Base-by-base conservation (phyloP, 2,329 filamentous ascomycete species). In the Sporothrix brasiliensis region DNA sequence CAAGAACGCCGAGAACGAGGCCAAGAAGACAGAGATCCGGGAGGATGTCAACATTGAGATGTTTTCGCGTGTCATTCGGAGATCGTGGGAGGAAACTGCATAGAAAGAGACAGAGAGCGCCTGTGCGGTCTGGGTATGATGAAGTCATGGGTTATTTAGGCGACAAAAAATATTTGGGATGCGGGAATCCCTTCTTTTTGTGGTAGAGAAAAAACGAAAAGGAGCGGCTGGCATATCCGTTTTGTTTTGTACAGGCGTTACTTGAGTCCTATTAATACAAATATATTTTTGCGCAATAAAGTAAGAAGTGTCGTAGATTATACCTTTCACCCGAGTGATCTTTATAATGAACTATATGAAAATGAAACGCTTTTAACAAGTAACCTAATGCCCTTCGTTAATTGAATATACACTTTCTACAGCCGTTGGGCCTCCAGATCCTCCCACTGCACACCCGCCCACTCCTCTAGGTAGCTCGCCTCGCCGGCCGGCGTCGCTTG, bases 381-480 rank as follows among this genome's bases (percentile, higher is more conserved):
- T 11, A n/a, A 10, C 58, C 14, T 27, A 39, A 44, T 54, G 21
- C 24, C 39, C 14, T 47, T 27, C 39, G 47, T 39, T 27, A 47
- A 39, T 27, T 47, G 34, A 21, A 63, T 63, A 63, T 47, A 44
- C 16, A 44, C 58, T 61, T 44, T 39, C 49, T 50, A 69, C 76
- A 81, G 83, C 44, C 78, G 76, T 73, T 76, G 75, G 60, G 75
- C 72, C 53, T 78, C 78, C 73, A 88, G 76, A 80, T 97, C 94
- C 81, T 99, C 95, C 95, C 94, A 99, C 80, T 99, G 95, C 74
- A 98, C 95, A 7, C 94, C 95, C n/a, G 87, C 89, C 94, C 95
- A 99, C 80, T 99, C 95, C 83, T 98, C 95, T 21, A 93, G 77
- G 80, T 96, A 98, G 1, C 90, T 92, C 0, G 89, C 87, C 76